A percentile compares a stretch with the other conserved stretches of the same genome.
Evolutionary conservation across 306 rosid species (phyloP).

Genomic region (Boehmeria nivea): DNA sequence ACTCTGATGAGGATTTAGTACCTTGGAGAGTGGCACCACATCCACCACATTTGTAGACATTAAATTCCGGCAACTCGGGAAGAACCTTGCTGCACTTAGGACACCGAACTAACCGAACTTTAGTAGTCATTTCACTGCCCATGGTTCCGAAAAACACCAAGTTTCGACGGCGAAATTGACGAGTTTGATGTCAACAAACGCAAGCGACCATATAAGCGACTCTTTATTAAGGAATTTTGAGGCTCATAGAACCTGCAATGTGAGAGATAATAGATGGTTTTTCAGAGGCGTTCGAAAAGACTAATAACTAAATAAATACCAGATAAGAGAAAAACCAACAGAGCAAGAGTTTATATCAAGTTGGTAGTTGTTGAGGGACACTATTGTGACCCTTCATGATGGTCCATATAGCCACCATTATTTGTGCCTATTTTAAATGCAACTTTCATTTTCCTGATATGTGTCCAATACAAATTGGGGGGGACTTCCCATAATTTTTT

Average conservation of each 20-base stretch:
- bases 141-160: slow-evolving; percentile 26
- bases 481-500: too few species aligned
- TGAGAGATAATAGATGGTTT: neutral
- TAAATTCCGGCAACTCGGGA: slow-evolving; percentile 47
- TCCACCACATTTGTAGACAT: slow-evolving; percentile 79
- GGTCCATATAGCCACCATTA: too few species aligned
- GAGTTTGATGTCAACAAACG: slow-evolving; percentile 12
- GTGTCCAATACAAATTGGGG: too few species aligned
- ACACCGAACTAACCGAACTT: slow-evolving; percentile 66
- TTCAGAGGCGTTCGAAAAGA: too few species aligned
- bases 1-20: slow-evolving; percentile 17
- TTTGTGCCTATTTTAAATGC: too few species aligned
- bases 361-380: too few species aligned
- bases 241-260: slow-evolving; percentile 18
- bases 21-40: slow-evolving; percentile 73
- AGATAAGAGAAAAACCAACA: too few species aligned
- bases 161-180: slow-evolving; percentile 17
- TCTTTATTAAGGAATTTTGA: slow-evolving; percentile 11
- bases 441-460: too few species aligned
- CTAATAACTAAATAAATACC: too few species aligned
- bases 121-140: slow-evolving; percentile 42
- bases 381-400: too few species aligned
- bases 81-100: slow-evolving; percentile 67
- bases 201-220: slow-evolving; percentile 14
- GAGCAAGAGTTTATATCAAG: too few species aligned